Evolutionary conservation across 352 stramenopile genomes (phyloP).

Genomic region (Phytopythium kandeliae): DNA sequence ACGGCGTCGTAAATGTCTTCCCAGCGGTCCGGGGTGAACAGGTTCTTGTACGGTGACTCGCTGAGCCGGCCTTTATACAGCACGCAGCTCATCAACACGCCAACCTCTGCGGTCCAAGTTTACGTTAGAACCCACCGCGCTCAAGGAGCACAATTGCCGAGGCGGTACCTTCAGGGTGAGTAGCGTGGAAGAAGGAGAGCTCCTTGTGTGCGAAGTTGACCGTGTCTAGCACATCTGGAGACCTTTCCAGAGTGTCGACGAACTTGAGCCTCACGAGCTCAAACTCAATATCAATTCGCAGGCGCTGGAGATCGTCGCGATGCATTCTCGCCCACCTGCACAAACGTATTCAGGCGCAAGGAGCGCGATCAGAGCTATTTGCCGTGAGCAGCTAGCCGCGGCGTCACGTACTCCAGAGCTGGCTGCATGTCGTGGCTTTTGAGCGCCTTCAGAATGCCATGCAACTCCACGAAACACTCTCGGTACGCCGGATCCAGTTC

Average conservation of each 20-base stretch:
- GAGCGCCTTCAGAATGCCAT: slow-evolving; percentile 58
- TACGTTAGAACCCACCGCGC: no score
- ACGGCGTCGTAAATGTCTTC: slow-evolving; percentile 63
- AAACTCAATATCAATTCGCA: slow-evolving; percentile 77
- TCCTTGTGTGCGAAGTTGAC: slow-evolving; percentile 64
- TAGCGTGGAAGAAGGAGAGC: slow-evolving; percentile 52
- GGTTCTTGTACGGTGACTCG: slow-evolving; percentile 75
- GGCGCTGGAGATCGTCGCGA: slow-evolving; percentile 35
- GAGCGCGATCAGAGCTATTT: no score
- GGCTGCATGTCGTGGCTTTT: slow-evolving; percentile 56
- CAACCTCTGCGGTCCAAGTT: slow-evolving; percentile 66
- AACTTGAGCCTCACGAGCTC: slow-evolving; percentile 81
- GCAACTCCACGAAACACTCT: slow-evolving; percentile 63
- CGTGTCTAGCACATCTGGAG: slow-evolving; percentile 59
- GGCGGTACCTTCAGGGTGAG: slow-evolving; percentile 41
- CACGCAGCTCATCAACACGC: slow-evolving; percentile 74
- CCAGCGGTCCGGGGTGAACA: slow-evolving; percentile 68
- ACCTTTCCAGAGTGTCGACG: slow-evolving; percentile 63
- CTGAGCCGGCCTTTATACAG: slow-evolving; percentile 70
- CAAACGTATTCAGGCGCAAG: slow-evolving; percentile 1
- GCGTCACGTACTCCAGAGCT: slow-evolving; percentile 65
- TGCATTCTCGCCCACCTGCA: slow-evolving; percentile 67
- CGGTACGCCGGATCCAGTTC: slow-evolving; percentile 43
- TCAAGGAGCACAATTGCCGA: neutral
- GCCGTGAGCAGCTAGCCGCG: no score